Percentiles rank a stretch among this genome's conserved stretches.
phyloP scores from a whole-genome alignment of 257 asterid species.

The Plantago elongata region DNA sequence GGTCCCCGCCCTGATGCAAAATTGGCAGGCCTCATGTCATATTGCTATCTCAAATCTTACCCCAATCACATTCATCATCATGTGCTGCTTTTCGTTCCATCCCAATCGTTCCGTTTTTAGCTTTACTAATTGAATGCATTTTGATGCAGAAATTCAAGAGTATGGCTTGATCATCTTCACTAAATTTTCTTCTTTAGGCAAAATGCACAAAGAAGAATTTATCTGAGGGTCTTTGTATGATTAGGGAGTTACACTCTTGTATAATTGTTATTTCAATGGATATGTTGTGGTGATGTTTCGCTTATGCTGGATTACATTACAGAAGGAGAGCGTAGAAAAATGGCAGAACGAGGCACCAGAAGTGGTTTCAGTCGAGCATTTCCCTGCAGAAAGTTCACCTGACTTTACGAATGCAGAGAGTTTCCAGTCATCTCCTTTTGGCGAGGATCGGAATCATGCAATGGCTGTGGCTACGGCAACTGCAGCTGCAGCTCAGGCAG shows the following conservation, averaged over 20 bases:
- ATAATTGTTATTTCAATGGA: neutral
- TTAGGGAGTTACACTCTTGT: no score
- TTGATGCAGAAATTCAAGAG: no score
- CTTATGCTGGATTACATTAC: constrained; percentile 12
- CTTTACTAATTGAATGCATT: neutral
- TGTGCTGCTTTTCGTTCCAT: constrained; percentile 31
- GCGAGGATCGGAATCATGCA: constrained; percentile 55
- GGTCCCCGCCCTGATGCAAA: constrained; percentile 42
- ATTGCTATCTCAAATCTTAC: constrained; percentile 46
- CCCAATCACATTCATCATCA: constrained; percentile 29
- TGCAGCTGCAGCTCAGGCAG: constrained; percentile 94
- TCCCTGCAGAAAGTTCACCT: constrained; percentile 75
- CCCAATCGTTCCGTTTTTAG: constrained; percentile 19
- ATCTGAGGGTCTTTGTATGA: no score
- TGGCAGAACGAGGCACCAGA: constrained; percentile 79
- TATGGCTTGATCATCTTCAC: no score
- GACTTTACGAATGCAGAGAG: constrained; percentile 53
- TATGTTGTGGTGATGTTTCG: neutral
- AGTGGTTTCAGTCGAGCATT: constrained; percentile 79
- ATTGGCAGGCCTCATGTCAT: constrained; percentile 17
- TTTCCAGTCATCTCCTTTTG: constrained; percentile 45
- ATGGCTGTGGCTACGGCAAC: constrained; percentile 77
- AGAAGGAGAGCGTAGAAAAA: constrained; percentile 61
- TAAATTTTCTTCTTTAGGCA: no score
- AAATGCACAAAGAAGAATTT: no score